These are phyloP conservation scores for Prunella vulgaris DNA, from an alignment of 257 asterid species.

Conservation along the genomic window DNA sequence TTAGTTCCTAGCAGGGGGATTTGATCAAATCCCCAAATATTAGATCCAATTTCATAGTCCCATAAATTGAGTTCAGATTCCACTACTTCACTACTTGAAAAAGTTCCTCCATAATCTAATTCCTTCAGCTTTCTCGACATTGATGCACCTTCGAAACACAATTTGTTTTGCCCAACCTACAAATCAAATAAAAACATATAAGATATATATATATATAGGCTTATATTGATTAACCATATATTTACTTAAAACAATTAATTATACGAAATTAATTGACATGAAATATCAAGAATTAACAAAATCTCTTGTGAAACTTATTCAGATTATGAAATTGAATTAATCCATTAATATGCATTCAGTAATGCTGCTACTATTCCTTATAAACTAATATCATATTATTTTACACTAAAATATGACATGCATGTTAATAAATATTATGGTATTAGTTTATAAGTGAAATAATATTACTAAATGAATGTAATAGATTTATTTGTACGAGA, in stretches of 20 bases:
- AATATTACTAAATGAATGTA: too few species aligned
- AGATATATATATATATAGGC: neutral
- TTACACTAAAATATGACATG: too few species aligned
- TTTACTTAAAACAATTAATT: neutral
- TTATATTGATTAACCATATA: neutral
- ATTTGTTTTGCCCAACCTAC: conserved; percentile 29
- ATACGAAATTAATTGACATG: neutral
- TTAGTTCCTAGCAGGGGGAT: conserved; percentile 14
- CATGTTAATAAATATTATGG: too few species aligned
- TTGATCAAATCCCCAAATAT: conserved; percentile 24
- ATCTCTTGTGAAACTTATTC: too few species aligned
- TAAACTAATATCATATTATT: too few species aligned
- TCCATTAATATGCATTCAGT: too few species aligned
- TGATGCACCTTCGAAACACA: conserved; percentile 16
- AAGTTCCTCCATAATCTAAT: conserved; percentile 1
- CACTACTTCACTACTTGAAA: conserved; percentile 11
- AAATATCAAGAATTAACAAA: neutral
- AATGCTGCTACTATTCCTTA: too few species aligned
- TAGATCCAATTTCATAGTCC: conserved; percentile 34
- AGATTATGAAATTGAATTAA: too few species aligned
- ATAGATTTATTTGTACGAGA: too few species aligned
- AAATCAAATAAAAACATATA: neutral
- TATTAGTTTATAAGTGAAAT: too few species aligned
- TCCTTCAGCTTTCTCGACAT: conserved; percentile 27
- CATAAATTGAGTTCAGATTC: conserved; percentile 32